Percentiles rank a stretch among this genome's conserved stretches.
phyloP scores from a whole-genome alignment of 2,329 filamentous ascomycete species.

The Penicillium capsulatum region DNA sequence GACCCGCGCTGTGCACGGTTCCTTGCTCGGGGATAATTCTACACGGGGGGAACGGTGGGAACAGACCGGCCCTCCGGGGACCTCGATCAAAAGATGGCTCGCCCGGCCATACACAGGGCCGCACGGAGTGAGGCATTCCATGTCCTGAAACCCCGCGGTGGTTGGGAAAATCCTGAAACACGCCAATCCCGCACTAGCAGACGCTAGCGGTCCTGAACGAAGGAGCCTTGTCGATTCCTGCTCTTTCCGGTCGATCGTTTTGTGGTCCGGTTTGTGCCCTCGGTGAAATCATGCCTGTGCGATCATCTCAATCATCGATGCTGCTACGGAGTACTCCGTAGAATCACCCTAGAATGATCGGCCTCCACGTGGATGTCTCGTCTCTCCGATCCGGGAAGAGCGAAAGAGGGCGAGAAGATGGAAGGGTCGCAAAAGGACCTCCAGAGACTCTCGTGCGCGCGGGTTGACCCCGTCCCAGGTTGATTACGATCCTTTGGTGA shows the following conservation, averaged over 20 bases:
- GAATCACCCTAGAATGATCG: not conserved
- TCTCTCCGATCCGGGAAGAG: too few relatives aligned
- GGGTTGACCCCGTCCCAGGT: slow-evolving; percentile 1
- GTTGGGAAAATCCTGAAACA: slow-evolving; percentile 28
- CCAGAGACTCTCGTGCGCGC: too few relatives aligned
- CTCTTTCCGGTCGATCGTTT: slow-evolving; percentile 7
- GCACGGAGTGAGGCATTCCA: not conserved
- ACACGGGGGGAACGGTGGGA: slow-evolving; percentile 20
- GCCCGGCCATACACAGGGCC: too few relatives aligned
- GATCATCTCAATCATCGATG: not conserved
- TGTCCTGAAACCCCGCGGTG: slow-evolving; percentile 28
- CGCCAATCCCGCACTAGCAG: slow-evolving; percentile 23
- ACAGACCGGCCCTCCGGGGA: not conserved
- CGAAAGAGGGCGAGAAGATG: too few relatives aligned
- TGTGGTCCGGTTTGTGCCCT: not conserved
- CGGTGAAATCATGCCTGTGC: not conserved
- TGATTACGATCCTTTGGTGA: slow-evolving; percentile 7
- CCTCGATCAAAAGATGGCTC: too few relatives aligned
- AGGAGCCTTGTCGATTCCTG: slow-evolving; percentile 11
- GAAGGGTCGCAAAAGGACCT: too few relatives aligned
- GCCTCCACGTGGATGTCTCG: not conserved
- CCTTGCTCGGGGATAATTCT: slow-evolving; percentile 5
- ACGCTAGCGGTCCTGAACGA: slow-evolving; percentile 16
- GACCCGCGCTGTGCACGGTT: slow-evolving; percentile 16
- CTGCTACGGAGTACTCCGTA: too few relatives aligned